Conservation (phyloP, 805 yeast genomes). For the Blastobotrys parvus region DNA sequence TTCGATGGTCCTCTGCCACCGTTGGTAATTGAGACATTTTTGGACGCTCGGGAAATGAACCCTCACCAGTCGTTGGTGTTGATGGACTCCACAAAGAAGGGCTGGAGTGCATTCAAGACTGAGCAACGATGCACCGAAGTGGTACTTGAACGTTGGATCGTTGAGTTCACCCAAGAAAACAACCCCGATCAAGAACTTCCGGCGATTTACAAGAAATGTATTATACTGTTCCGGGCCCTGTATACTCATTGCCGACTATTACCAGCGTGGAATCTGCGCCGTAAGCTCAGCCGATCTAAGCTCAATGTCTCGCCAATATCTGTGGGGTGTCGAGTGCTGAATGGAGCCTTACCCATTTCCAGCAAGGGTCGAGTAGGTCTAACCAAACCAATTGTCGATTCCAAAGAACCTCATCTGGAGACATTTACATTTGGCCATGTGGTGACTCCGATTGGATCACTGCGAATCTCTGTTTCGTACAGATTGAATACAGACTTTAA, state of each 20-base stretch:
- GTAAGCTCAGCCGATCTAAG: conserved; percentile 35
- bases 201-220: conserved; percentile 61
- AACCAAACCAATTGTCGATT: conserved; percentile 40
- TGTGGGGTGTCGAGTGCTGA: conserved; percentile 52
- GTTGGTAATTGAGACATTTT: conserved; percentile 72
- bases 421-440: conserved; percentile 64
- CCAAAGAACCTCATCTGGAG: conserved; percentile 30
- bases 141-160: conserved; percentile 90
- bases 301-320: conserved; percentile 33
- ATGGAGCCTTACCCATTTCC: conserved; percentile 70
- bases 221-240: conserved; percentile 64
- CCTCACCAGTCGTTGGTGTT: conserved; percentile 52
- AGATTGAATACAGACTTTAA: conserved; percentile 63
- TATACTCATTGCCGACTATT: conserved; percentile 57
- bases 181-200: conserved; percentile 43
- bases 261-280: conserved; percentile 60
- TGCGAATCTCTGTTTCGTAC: conserved; percentile 71
- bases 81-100: conserved; percentile 45
- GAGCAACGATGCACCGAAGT: conserved; percentile 67
- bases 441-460: conserved; percentile 63
- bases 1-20: conserved; percentile 47
- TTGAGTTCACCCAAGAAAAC: conserved; percentile 43
- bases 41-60: conserved; percentile 54
- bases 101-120: conserved; percentile 41
- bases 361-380: conserved; percentile 82